Conservation (phyloP, 2,329 filamentous ascomycete genomes). For the Neoarthrinium moseri region DNA sequence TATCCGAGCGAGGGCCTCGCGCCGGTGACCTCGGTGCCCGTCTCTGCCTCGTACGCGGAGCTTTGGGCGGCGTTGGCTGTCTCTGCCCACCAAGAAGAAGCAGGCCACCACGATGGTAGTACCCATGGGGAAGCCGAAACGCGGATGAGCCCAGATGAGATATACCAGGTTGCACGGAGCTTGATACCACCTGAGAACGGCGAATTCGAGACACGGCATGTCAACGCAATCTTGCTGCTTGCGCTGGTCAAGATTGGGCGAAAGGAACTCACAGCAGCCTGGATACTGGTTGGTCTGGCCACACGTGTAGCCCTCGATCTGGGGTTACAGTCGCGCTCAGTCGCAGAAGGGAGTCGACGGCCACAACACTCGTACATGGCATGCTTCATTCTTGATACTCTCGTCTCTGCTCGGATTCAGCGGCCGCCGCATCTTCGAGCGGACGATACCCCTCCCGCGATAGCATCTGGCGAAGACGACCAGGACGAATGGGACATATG, state of each 20-base stretch:
- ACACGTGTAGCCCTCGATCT: conserved; percentile 49
- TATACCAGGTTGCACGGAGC: conserved; percentile 50
- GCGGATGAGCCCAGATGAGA: conserved; percentile 30
- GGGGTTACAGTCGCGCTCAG: conserved; percentile 33
- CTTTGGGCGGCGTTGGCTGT: conserved; percentile 61
- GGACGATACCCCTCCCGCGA: conserved; percentile 41
- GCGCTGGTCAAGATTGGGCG: conserved; percentile 62
- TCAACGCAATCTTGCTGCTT: conserved; percentile 58
- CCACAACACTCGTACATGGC: conserved; percentile 49
- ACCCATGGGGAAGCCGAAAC: conserved; percentile 11
- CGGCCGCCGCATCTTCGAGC: conserved; percentile 47
- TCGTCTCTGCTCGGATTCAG: conserved; percentile 52
- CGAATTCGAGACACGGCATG: conserved; percentile 47
- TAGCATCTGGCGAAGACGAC: conserved; percentile 60
- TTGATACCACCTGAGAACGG: conserved; percentile 50
- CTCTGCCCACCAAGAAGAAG: conserved; percentile 52
- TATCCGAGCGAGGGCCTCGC: conserved; percentile 37
- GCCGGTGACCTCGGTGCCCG: conserved; percentile 22
- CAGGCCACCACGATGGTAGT: conserved; percentile 19
- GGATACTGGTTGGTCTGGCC: conserved; percentile 64
- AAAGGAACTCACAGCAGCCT: conserved; percentile 56
- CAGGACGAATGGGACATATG: conserved; percentile 75
- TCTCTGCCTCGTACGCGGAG: conserved; percentile 48
- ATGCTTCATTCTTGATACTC: conserved; percentile 62
- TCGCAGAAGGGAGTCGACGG: conserved; percentile 16